Conservation (phyloP, 2,329 filamentous ascomycete species). For the Fusarium tricinctum region DNA sequence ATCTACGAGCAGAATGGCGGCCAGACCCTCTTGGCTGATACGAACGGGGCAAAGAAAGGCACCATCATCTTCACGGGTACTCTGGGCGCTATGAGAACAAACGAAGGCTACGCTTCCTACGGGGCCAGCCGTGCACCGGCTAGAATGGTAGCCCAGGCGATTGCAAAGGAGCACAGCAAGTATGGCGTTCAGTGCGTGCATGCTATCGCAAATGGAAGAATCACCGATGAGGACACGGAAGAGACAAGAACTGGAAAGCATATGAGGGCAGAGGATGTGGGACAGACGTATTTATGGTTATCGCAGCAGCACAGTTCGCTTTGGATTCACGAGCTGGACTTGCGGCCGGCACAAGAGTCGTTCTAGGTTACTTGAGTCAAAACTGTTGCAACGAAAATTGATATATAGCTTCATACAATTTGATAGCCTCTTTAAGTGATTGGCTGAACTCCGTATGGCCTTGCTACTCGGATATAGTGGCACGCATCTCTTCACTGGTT, state of each 20-base stretch:
- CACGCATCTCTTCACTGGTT: too few relatives aligned
- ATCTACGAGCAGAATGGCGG: constrained; percentile 67
- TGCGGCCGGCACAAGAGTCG: constrained; percentile 39
- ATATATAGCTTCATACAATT: too few relatives aligned
- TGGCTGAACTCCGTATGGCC: rapidly evolving
- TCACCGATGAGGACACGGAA: constrained; percentile 64
- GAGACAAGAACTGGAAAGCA: constrained; percentile 65
- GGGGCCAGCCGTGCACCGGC: constrained; percentile 66
- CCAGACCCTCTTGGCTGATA: constrained; percentile 58
- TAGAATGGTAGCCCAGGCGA: constrained; percentile 67
- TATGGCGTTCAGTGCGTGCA: constrained; percentile 71
- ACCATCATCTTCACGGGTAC: constrained; percentile 71
- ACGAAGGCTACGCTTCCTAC: constrained; percentile 67
- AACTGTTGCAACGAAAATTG: not conserved
- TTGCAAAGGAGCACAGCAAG: constrained; percentile 69
- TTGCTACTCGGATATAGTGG: not conserved
- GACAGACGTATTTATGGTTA: constrained; percentile 67
- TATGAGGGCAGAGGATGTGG: constrained; percentile 70
- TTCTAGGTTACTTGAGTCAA: not conserved
- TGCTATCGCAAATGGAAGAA: constrained; percentile 68
- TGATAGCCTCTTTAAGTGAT: not conserved
- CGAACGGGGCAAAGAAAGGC: constrained; percentile 65
- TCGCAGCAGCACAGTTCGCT: constrained; percentile 34
- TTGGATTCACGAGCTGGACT: constrained; percentile 42
- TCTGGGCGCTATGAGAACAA: constrained; percentile 66